Evolutionary conservation across 306 rosid genomes (phyloP).

Genomic region (Vigna radiata): DNA sequence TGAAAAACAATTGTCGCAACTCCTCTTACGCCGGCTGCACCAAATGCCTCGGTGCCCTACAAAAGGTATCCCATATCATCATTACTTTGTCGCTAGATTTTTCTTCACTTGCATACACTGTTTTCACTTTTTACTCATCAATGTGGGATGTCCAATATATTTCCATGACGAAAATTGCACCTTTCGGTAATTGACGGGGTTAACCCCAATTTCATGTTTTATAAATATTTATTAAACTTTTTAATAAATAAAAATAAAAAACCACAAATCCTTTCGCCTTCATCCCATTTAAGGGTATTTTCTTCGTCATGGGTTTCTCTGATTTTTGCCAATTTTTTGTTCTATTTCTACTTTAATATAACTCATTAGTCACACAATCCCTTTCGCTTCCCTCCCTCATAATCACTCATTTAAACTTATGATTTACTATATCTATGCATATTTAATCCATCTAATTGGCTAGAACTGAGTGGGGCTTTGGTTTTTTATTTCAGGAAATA

Average conservation of each 20-base stretch:
- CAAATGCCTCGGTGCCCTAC: constrained; percentile 79
- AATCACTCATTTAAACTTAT: background rate
- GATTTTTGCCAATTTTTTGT: background rate
- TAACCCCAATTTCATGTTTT: too few relatives aligned
- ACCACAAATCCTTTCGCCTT: background rate
- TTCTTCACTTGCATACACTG: background rate
- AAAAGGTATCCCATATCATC: constrained; percentile 57
- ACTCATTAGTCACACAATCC: background rate
- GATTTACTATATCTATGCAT: constrained; percentile 22
- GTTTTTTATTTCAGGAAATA: constrained; percentile 61
- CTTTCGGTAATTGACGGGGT: too few relatives aligned
- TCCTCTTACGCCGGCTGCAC: constrained; percentile 92
- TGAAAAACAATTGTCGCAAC: constrained; percentile 81
- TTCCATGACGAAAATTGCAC: background rate
- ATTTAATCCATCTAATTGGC: constrained; percentile 8
- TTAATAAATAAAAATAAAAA: too few relatives aligned
- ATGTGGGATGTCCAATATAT: background rate
- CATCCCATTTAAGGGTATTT: background rate
- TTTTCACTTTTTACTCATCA: background rate
- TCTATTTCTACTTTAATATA: background rate
- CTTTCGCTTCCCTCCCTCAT: too few relatives aligned
- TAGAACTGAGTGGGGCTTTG: constrained; percentile 16
- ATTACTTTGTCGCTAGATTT: background rate
- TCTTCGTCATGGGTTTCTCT: too few relatives aligned
- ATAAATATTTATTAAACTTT: constrained; percentile 40